Evolutionary conservation across 1,284 basidiomycete genomes (phyloP).

Genomic region (Agroathelia rolfsii): DNA sequence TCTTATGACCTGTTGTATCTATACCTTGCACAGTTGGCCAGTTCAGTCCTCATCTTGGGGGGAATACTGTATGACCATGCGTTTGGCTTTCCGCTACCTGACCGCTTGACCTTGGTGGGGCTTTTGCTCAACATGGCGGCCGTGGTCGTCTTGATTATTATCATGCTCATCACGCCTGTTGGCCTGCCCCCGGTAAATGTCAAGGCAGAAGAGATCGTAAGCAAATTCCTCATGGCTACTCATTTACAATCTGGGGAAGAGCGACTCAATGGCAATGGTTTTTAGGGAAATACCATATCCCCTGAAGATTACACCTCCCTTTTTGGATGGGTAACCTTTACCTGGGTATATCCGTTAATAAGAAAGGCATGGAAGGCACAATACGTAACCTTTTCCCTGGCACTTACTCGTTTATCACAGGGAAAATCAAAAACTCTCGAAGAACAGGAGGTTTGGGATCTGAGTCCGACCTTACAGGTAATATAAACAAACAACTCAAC

Average conservation of each 20-base stretch:
- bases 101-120: slow-evolving; percentile 19
- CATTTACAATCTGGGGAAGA: neutral
- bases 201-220: slow-evolving; percentile 40
- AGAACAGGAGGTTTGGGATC: slow-evolving; percentile 60
- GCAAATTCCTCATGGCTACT: slow-evolving; percentile 14
- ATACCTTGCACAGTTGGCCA: slow-evolving; percentile 33
- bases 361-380: slow-evolving; percentile 23
- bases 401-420: slow-evolving; percentile 15
- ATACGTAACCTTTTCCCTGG: neutral
- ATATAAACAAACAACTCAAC: no score
- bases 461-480: slow-evolving; percentile 65
- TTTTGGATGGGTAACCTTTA: slow-evolving; percentile 72
- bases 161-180: slow-evolving; percentile 49
- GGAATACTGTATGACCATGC: slow-evolving; percentile 37
- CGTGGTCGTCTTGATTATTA: slow-evolving; percentile 27
- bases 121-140: slow-evolving; percentile 34
- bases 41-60: slow-evolving; percentile 33
- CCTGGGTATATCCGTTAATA: slow-evolving; percentile 68
- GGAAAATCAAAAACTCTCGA: slow-evolving; percentile 55
- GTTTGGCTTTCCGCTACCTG: slow-evolving; percentile 27
- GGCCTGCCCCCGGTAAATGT: slow-evolving; percentile 39
- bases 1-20: slow-evolving; percentile 46
- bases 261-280: neutral
- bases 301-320: slow-evolving; percentile 74
- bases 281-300: slow-evolving; percentile 40